Conservation (phyloP, 2,329 filamentous ascomycete species). For the Xylaria sp. region DNA sequence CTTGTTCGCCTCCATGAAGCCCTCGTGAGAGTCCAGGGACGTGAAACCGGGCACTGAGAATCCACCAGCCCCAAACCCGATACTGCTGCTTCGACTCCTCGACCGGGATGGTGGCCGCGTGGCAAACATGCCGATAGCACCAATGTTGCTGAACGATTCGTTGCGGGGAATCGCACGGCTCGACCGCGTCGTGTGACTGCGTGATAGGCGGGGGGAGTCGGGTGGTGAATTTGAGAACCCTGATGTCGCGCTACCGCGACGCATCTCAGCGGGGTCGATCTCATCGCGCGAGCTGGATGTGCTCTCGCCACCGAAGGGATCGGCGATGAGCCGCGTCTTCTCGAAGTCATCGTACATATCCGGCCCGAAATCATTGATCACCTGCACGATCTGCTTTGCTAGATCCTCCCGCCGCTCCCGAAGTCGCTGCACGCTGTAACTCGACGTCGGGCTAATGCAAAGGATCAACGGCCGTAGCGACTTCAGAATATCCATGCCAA, state of each 20-base stretch:
- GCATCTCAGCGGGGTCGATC: constrained; percentile 25
- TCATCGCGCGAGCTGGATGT: constrained; percentile 30
- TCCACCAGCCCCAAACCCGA: constrained; percentile 50
- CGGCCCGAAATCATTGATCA: constrained; percentile 92
- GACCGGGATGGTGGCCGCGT: constrained; percentile 80
- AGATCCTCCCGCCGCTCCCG: constrained; percentile 67
- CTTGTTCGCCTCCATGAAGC: constrained; percentile 75
- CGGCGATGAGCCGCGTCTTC: constrained; percentile 61
- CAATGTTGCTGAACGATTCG: constrained; percentile 89
- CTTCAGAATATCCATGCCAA: constrained; percentile 98
- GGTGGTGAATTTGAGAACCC: constrained; percentile 26
- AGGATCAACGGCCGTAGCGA: constrained; percentile 83
- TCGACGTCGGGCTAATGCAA: constrained; percentile 76
- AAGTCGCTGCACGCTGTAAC: constrained; percentile 76
- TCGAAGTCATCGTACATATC: constrained; percentile 98
- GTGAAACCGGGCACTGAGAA: constrained; percentile 69
- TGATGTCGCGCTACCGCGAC: constrained; percentile 15
- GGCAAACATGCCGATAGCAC: constrained; percentile 82
- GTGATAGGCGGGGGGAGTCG: constrained; percentile 32
- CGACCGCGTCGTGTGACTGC: constrained; percentile 49
- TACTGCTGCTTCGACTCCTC: constrained; percentile 58
- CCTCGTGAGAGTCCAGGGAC: constrained; percentile 58
- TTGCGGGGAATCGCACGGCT: constrained; percentile 66
- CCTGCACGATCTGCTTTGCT: constrained; percentile 74
- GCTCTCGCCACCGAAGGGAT: constrained; percentile 39